Evolutionary conservation across 768 basidiomycete species (phyloP).

Genomic region (Suillus plorans): DNA sequence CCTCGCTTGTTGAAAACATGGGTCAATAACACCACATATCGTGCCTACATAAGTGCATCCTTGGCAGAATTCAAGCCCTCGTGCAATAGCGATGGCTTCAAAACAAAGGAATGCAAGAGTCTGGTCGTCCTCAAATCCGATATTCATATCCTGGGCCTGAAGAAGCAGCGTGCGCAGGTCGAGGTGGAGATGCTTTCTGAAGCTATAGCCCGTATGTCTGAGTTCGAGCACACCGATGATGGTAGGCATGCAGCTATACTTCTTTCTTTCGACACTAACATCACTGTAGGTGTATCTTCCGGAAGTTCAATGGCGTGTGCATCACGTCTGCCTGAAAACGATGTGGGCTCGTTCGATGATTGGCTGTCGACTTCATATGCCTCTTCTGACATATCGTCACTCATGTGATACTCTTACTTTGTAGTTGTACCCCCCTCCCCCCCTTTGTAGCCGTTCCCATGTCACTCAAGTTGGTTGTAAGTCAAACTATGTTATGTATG

Average conservation of each 20-base stretch:
- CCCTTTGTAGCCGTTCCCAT: no score
- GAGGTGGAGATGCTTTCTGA: background rate
- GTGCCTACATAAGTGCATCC: background rate
- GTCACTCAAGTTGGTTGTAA: no score
- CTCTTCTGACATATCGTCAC: no score
- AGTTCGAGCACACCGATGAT: background rate
- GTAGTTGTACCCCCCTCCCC: no score
- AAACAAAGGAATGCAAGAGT: background rate
- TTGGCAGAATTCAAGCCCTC: background rate
- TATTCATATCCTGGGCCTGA: background rate
- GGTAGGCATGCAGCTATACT: background rate
- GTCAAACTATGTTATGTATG: no score
- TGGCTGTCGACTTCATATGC: no score
- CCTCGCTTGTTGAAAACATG: background rate
- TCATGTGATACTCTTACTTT: no score
- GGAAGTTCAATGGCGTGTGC: no score
- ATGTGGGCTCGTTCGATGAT: no score
- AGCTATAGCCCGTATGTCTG: background rate
- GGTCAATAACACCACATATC: background rate
- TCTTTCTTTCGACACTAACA: no score
- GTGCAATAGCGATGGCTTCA: background rate
- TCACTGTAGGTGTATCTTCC: no score
- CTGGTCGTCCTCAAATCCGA: background rate
- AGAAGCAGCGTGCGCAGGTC: background rate
- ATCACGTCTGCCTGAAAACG: no score